These are phyloP conservation scores for Notholithocarpus densiflorus DNA, from an alignment of 306 rosid species.

Conservation along the genomic window DNA sequence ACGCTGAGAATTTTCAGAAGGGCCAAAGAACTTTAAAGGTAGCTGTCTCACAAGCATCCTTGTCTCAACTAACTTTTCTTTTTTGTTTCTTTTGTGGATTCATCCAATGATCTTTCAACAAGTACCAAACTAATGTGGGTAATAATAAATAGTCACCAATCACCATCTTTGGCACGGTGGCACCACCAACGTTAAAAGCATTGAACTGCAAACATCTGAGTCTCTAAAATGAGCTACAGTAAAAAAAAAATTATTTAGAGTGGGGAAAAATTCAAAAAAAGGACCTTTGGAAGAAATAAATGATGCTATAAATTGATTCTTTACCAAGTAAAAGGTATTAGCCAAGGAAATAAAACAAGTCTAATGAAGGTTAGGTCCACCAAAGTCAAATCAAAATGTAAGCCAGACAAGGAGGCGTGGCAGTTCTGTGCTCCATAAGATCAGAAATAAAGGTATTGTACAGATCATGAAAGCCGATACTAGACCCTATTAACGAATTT, in stretches of 20 bases:
- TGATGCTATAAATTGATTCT: background rate
- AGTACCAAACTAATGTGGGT: background rate
- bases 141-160: background rate
- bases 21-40: constrained; percentile 19
- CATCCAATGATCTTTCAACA: background rate
- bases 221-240: background rate
- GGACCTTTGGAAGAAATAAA: constrained; percentile 30
- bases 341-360: constrained; percentile 38
- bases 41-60: constrained; percentile 11
- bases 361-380: constrained; percentile 44
- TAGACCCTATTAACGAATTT: constrained; percentile 3
- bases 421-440: constrained; percentile 32
- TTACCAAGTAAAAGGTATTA: constrained; percentile 13
- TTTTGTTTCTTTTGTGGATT: background rate
- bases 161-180: background rate
- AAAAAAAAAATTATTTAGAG: background rate
- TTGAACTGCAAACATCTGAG: background rate
- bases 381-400: constrained; percentile 35
- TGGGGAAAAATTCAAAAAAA: background rate
- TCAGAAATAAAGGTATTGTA: constrained; percentile 1
- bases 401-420: constrained; percentile 51
- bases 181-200: background rate
- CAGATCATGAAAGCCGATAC: background rate
- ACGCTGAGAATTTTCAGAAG: constrained; percentile 14
- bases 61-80: background rate